phyloP scores from a whole-genome alignment of 345 rosid species.

The Syzygium oleosum region DNA sequence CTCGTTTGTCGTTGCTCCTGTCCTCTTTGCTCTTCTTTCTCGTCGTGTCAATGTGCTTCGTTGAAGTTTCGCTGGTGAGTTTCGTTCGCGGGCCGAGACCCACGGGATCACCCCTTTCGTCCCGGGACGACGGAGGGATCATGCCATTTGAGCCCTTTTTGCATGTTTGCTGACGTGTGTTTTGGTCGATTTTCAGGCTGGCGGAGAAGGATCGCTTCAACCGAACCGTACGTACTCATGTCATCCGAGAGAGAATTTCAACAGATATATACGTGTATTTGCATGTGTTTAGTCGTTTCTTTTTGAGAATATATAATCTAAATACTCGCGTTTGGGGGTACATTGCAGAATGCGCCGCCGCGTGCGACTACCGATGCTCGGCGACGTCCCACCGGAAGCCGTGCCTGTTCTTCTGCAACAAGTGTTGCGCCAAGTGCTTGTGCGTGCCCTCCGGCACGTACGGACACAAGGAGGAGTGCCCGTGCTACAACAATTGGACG shows the following conservation, averaged over 20 bases:
- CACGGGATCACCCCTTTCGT: background rate
- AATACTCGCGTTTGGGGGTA: too few species aligned
- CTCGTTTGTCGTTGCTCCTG: background rate
- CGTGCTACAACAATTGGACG: slow-evolving; percentile 2
- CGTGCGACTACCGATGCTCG: slow-evolving; percentile 1
- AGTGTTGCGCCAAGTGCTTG: background rate
- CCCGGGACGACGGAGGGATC: background rate
- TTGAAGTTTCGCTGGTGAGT: background rate
- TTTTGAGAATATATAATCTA: too few species aligned
- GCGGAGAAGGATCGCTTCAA: background rate
- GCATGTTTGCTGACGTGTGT: background rate
- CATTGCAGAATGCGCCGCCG: background rate
- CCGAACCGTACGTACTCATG: background rate
- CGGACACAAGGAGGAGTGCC: background rate
- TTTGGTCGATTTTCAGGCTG: background rate
- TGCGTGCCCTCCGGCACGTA: slow-evolving; percentile 1
- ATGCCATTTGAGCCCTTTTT: background rate
- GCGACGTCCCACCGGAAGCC: background rate
- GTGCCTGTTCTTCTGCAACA: background rate
- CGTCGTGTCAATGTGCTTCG: background rate
- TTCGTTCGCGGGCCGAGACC: background rate
- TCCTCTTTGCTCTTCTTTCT: background rate
- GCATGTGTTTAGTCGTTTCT: too few species aligned
- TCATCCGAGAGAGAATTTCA: too few species aligned
- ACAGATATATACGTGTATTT: too few species aligned